Evolutionary conservation across 2,329 filamentous ascomycete genomes (phyloP).

Genomic region (Lasiodiplodia gonubiensis): DNA sequence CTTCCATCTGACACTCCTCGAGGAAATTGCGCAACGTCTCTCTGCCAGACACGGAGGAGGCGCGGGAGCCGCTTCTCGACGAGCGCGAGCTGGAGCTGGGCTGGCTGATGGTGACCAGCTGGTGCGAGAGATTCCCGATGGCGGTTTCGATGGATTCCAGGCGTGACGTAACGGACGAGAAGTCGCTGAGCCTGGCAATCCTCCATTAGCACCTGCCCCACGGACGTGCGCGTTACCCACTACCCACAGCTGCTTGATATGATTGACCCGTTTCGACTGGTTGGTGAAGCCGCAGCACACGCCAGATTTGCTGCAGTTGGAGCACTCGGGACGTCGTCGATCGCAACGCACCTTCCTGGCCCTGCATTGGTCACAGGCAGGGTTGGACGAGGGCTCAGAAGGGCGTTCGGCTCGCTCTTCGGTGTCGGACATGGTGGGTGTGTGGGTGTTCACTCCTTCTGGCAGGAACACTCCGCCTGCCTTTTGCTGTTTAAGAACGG

Average conservation of each 20-base stretch:
- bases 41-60: neutral
- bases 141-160: conserved; percentile 5
- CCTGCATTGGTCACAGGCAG: conserved; percentile 9
- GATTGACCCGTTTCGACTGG: conserved; percentile 10
- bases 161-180: conserved; percentile 2
- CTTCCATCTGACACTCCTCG: neutral
- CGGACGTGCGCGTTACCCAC: neutral
- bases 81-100: neutral
- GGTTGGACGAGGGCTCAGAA: neutral
- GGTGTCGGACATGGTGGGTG: neutral
- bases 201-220: neutral
- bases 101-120: neutral
- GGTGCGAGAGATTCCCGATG: neutral
- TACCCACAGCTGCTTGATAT: conserved; percentile 12
- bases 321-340: conserved; percentile 6
- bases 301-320: conserved; percentile 14
- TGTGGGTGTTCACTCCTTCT: neutral
- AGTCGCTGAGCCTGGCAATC: neutral
- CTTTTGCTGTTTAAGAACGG: neutral
- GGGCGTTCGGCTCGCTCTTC: neutral
- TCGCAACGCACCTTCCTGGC: conserved; percentile 8
- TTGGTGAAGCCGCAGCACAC: conserved; percentile 12
- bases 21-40: neutral
- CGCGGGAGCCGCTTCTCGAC: neutral
- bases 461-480: neutral